These are phyloP conservation scores for Mortierella alpina DNA, from an alignment of 192 early-diverging fungal genomes.

Conservation along the genomic window DNA sequence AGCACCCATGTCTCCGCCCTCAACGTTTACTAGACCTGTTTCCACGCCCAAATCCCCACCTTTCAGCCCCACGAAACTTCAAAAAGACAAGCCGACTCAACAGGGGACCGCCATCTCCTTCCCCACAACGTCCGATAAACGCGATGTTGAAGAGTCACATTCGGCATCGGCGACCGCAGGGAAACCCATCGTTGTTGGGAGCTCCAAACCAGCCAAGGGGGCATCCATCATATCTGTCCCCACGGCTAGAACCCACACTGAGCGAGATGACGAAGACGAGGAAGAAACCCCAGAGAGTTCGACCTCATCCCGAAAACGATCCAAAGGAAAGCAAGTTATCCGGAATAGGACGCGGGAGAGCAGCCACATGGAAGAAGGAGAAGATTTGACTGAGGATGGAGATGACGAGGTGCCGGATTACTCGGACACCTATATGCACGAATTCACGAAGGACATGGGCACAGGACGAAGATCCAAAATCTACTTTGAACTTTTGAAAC, in stretches of 20 bases:
- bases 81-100: conserved; percentile 1
- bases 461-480: conserved; percentile 25
- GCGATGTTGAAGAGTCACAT: background rate
- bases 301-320: conserved; percentile 13
- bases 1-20: conserved; percentile 10
- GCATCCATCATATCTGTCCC: conserved; percentile 36
- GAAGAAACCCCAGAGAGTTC: background rate
- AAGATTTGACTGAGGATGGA: conserved; percentile 5
- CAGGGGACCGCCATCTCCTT: background rate
- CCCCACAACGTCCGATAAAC: background rate
- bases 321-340: conserved; percentile 19
- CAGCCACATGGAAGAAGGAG: conserved; percentile 2
- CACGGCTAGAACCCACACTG: conserved; percentile 4
- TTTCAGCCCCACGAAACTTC: background rate
- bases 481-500: conserved; percentile 26
- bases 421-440: conserved; percentile 42
- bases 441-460: conserved; percentile 47
- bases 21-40: background rate
- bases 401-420: conserved; percentile 30
- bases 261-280: conserved; percentile 17
- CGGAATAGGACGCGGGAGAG: background rate
- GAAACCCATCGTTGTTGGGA: no score
- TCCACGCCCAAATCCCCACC: conserved; percentile 9
- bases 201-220: conserved; percentile 10
- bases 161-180: no score